Conservation (phyloP, 805 yeast species). For the Candida germanica region DNA sequence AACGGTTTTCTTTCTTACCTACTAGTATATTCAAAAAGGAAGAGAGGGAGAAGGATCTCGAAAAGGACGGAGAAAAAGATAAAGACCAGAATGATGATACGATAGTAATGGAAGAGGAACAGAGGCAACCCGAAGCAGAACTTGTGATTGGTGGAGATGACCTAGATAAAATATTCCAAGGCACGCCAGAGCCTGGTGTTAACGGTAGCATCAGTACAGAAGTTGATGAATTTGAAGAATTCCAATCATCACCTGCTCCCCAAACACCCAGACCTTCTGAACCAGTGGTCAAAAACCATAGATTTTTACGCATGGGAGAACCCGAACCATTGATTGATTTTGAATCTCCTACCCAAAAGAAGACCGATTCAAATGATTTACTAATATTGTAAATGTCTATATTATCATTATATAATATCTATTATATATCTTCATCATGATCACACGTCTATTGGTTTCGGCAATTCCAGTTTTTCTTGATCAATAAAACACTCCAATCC, state of each 20-base stretch:
- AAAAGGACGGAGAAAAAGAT: too few species aligned
- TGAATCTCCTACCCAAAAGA: background rate
- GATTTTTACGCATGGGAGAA: conserved; percentile 12
- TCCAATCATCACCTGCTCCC: conserved; percentile 16
- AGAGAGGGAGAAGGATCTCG: too few species aligned
- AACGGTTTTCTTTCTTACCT: background rate
- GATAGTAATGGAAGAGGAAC: background rate
- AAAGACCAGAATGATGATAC: conserved; percentile 1
- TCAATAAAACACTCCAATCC: conserved; percentile 83
- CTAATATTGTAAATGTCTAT: too few species aligned
- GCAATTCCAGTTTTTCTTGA: too few species aligned
- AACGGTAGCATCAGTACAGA: conserved; percentile 8
- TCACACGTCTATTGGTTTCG: background rate
- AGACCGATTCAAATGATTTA: too few species aligned
- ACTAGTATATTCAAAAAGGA: too few species aligned
- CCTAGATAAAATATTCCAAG: conserved; percentile 11
- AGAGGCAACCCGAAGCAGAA: background rate
- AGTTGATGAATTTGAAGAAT: conserved; percentile 22
- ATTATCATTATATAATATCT: background rate
- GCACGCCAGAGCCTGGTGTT: too few species aligned
- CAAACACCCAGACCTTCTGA: conserved; percentile 1
- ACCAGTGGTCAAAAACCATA: conserved; percentile 8
- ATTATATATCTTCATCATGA: background rate
- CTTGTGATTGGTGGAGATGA: conserved; percentile 10
- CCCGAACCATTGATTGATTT: conserved; percentile 15